Evolutionary conservation across 768 basidiomycete genomes (phyloP).

Genomic region (Mycena olivaceomarginata): DNA sequence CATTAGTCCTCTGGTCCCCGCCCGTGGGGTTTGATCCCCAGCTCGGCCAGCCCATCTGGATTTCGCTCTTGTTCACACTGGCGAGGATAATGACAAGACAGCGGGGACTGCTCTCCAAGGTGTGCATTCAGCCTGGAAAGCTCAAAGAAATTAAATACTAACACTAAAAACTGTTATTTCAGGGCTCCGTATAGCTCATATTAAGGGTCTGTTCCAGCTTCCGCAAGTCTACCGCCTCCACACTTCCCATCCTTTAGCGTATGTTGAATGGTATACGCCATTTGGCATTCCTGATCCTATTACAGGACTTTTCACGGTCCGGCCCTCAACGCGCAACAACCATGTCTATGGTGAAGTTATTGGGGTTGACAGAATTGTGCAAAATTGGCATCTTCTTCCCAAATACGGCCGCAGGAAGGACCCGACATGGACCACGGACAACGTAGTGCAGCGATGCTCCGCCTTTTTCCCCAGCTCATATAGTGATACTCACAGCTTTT

Average conservation of each 20-base stretch:
- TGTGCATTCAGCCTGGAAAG: not conserved
- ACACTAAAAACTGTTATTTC: too few relatives aligned
- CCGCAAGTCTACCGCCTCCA: constrained; percentile 32
- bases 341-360: constrained; percentile 31
- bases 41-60: not conserved
- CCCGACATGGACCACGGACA: constrained; percentile 23
- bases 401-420: constrained; percentile 28
- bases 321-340: constrained; percentile 23
- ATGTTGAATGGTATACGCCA: constrained; percentile 34
- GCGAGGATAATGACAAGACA: not conserved
- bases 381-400: constrained; percentile 28
- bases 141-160: too few relatives aligned
- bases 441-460: constrained; percentile 26
- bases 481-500: constrained; percentile 41
- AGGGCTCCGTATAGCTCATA: constrained; percentile 44
- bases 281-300: constrained; percentile 35
- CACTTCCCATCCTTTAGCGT: constrained; percentile 42
- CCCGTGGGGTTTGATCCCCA: constrained; percentile 15
- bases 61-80: not conserved
- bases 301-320: constrained; percentile 16
- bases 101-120: not conserved
- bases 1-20: constrained; percentile 10
- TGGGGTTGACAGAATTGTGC: constrained; percentile 27
- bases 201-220: constrained; percentile 47
- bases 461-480: constrained; percentile 34